Base-by-base conservation (phyloP, 2,329 filamentous ascomycete genomes). In the Epichloe brachyelytri region DNA sequence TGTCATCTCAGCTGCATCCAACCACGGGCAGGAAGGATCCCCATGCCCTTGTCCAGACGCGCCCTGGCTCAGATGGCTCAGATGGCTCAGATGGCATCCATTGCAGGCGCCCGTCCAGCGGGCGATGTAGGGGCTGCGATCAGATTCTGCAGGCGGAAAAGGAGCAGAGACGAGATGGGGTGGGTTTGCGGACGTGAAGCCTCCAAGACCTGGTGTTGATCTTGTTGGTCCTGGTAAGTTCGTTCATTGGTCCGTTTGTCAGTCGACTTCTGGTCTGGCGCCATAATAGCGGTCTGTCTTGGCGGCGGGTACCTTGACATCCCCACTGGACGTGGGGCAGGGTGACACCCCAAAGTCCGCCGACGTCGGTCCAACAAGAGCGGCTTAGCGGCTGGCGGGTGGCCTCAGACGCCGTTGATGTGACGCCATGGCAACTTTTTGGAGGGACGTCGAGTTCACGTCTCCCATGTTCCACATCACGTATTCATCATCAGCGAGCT, bases 371-470 rank as follows among this genome's bases (percentile, higher is more conserved):
- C 12, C 22, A 26, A 26, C 19, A 30, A 10, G 5, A 19, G 47
- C n/a, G 12, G 38, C 14, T n/a, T n/a, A n/a, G n/a, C n/a, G 30
- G n/a, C 48, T 3, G 30, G 39, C 14, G 3, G 41, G 41, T 43
- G 43, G 43, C 38, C 38, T 44, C 51, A 38, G 46, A 22, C 39
- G 40, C 33, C 40, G 30, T 43, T 11, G 33, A 44, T 34, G 39
- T 56, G 54, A 54, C 54, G 54, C 54, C 53, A 56, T 55, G 47
- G 51, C 53, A 51, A 26, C 49, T 33, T 49, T 8, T 15, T 14
- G 19, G 46, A 34, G 30, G 26, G 43, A 45, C 43, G 34, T 45
- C 43, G 30, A 45, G 4, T 10, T 36, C 30, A 22, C 26, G 17
- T n/a, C 30, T 12, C n/a, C 12, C 14, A 12, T 4, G 5, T 22